Conservation (phyloP, 805 yeast genomes). For the Priceomyces medius region DNA sequence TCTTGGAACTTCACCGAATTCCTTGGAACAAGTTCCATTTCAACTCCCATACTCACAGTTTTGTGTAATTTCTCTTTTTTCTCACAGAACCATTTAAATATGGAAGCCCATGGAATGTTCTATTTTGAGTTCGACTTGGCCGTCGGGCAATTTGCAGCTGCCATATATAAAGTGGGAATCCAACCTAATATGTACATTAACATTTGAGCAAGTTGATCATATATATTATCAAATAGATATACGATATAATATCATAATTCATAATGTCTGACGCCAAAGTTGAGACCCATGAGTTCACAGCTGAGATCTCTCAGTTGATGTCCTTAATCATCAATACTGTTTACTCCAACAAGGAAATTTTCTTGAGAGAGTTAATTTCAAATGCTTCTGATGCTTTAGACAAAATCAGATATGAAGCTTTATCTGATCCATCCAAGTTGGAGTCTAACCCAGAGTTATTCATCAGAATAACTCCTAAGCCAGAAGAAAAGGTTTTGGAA, state of each 20-base stretch:
- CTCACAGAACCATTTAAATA: constrained; percentile 3
- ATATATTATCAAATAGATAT: constrained; percentile 5
- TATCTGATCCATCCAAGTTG: constrained; percentile 85
- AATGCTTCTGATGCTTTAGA: constrained; percentile 99
- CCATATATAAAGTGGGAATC: constrained; percentile 7
- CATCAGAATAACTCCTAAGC: constrained; percentile 96
- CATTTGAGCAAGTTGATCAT: constrained; percentile 1
- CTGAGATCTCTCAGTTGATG: constrained; percentile 99
- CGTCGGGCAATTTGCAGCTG: constrained; percentile 19
- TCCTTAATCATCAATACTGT: constrained; percentile 99
- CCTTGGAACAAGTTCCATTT: constrained; percentile 1
- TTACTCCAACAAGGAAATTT: constrained; percentile 98
- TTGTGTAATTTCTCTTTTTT: constrained; percentile 1
- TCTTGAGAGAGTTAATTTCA: constrained; percentile 97
- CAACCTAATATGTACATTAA: neutral
- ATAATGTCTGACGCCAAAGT: constrained; percentile 53
- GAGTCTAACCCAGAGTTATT: constrained; percentile 95
- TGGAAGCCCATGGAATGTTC: constrained; percentile 37
- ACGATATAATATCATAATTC: constrained; percentile 1
- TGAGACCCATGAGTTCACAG: constrained; percentile 96
- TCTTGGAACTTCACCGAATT: constrained; percentile 2
- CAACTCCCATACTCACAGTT: constrained; percentile 1
- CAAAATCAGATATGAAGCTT: constrained; percentile 95
- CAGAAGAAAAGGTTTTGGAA: constrained; percentile 91
- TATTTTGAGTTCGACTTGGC: constrained; percentile 2